These are phyloP conservation scores for Fusarium equiseti DNA, from an alignment of 2,329 filamentous ascomycete genomes.

Conservation along the genomic window DNA sequence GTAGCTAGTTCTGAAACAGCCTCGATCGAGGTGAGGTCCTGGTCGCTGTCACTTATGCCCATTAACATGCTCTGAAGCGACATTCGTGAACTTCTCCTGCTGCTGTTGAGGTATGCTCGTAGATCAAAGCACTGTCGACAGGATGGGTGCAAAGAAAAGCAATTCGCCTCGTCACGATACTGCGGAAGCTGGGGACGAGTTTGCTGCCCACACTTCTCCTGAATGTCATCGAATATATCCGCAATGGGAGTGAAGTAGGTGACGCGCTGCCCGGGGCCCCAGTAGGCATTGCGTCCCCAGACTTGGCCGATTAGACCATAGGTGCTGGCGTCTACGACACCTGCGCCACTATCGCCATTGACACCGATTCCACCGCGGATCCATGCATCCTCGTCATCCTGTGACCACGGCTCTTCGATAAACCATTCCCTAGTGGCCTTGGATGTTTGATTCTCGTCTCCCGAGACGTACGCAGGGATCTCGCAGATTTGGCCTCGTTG, in stretches of 20 bases:
- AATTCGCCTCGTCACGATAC: constrained; percentile 56
- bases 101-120: constrained; percentile 56
- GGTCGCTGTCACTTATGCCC: constrained; percentile 52
- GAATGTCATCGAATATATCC: constrained; percentile 61
- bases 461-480: constrained; percentile 57
- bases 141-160: constrained; percentile 56
- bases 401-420: constrained; percentile 55
- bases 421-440: constrained; percentile 61
- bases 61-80: constrained; percentile 60
- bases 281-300: constrained; percentile 60
- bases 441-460: constrained; percentile 55
- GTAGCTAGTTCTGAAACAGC: constrained; percentile 58
- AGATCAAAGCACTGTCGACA: constrained; percentile 59
- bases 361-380: constrained; percentile 61
- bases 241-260: constrained; percentile 60
- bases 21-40: constrained; percentile 55
- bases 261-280: constrained; percentile 55
- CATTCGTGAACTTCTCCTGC: constrained; percentile 57
- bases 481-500: constrained; percentile 59
- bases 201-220: constrained; percentile 58
- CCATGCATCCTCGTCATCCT: constrained; percentile 58
- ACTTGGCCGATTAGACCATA: constrained; percentile 57
- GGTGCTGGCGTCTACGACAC: constrained; percentile 56
- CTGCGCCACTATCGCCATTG: constrained; percentile 59
- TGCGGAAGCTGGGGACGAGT: constrained; percentile 56